Conservation (phyloP, 805 yeast genomes). For the Wickerhamomyces sydowiorum region DNA sequence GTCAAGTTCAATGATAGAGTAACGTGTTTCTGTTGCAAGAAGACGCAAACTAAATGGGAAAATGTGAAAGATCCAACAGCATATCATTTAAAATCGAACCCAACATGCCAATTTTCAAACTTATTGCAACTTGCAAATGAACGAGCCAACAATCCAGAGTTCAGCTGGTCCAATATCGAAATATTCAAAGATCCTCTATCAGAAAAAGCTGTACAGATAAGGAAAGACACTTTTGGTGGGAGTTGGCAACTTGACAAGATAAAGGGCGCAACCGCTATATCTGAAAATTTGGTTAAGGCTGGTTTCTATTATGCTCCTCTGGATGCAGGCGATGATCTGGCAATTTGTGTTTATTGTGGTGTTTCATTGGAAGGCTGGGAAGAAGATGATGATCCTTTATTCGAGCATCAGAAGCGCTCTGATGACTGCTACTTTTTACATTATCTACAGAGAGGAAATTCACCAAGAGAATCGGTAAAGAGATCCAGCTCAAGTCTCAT, state of each 20-base stretch:
- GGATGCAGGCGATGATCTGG: slow-evolving; percentile 44
- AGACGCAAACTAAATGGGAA: slow-evolving; percentile 56
- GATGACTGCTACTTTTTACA: slow-evolving; percentile 30
- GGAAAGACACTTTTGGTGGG: slow-evolving; percentile 35
- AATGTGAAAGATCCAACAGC: slow-evolving; percentile 38
- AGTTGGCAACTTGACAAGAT: slow-evolving; percentile 42
- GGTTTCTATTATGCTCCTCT: slow-evolving; percentile 61
- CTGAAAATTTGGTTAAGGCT: slow-evolving; percentile 42
- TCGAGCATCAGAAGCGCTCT: slow-evolving; percentile 45
- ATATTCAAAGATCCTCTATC: slow-evolving; percentile 30
- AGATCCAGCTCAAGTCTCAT: not conserved
- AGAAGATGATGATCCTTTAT: slow-evolving; percentile 52
- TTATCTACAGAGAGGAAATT: not conserved
- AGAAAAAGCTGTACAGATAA: slow-evolving; percentile 24
- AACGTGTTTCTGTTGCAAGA: slow-evolving; percentile 51
- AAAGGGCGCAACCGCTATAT: slow-evolving; percentile 33
- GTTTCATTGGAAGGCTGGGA: slow-evolving; percentile 71
- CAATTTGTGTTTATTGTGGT: slow-evolving; percentile 61
- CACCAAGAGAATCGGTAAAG: not conserved
- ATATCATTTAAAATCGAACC: slow-evolving; percentile 36
- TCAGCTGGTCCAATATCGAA: slow-evolving; percentile 13
- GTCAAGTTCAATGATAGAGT: slow-evolving; percentile 43
- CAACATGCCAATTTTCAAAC: slow-evolving; percentile 27
- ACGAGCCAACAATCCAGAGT: slow-evolving; percentile 11
- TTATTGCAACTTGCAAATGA: slow-evolving; percentile 20